Evolutionary conservation across 2,329 filamentous ascomycete species (phyloP).

Genomic region (Alternaria gansuensis): DNA sequence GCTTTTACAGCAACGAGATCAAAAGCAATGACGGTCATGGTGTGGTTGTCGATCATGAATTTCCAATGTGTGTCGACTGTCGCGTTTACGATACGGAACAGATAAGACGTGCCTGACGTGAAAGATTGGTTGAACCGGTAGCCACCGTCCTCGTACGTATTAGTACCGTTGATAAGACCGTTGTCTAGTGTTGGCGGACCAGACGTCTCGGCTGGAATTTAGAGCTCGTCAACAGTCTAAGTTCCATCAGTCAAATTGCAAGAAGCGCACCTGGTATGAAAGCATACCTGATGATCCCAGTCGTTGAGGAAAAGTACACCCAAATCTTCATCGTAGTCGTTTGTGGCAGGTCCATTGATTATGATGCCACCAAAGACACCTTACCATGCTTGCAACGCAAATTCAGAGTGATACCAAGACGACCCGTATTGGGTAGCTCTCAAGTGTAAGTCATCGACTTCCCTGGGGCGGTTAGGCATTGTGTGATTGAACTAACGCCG

Average conservation of each 20-base stretch:
- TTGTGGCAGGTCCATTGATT: conserved; percentile 54
- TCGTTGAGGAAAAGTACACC: conserved; percentile 56
- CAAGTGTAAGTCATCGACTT: conserved; percentile 46
- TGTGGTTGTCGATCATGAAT: conserved; percentile 58
- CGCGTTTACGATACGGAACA: conserved; percentile 56
- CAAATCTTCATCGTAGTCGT: conserved; percentile 56
- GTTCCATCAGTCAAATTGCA: neutral
- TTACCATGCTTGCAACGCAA: conserved; percentile 53
- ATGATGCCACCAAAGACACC: conserved; percentile 55
- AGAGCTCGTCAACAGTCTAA: conserved; percentile 51
- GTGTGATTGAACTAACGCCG: conserved; percentile 45
- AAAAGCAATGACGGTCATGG: conserved; percentile 54
- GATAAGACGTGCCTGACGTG: conserved; percentile 53
- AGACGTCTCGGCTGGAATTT: conserved; percentile 34
- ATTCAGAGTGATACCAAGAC: conserved; percentile 57
- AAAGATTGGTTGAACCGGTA: conserved; percentile 51
- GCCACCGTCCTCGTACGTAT: conserved; percentile 48
- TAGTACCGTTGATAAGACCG: conserved; percentile 58
- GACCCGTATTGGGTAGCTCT: conserved; percentile 53
- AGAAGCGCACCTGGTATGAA: no score
- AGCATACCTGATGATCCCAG: conserved; percentile 51
- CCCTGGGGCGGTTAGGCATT: conserved; percentile 42
- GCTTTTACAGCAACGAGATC: conserved; percentile 57
- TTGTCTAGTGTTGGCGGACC: conserved; percentile 53
- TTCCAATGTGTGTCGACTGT: conserved; percentile 55